Conservation (phyloP, 78 protist species). For the Speleostelium caveatum region DNA sequence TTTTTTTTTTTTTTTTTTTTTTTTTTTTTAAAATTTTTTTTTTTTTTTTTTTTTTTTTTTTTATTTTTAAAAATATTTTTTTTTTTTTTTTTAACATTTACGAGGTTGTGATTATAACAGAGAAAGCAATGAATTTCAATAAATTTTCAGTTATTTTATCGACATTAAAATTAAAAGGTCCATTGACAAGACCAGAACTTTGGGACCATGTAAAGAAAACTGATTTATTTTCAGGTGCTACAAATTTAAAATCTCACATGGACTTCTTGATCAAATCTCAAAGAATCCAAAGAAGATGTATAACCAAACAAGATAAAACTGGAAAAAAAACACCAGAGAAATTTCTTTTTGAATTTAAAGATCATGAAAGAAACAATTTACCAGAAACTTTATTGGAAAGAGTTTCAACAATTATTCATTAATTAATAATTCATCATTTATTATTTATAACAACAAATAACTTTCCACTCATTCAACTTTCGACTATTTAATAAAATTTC, state of each 20-base stretch:
- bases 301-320: background rate
- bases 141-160: slow-evolving; percentile 35
- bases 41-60: background rate
- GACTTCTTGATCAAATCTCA: background rate
- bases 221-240: background rate
- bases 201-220: slow-evolving; percentile 2
- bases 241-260: slow-evolving; percentile 8
- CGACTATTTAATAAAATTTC: no score
- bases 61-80: background rate
- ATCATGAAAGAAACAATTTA: background rate
- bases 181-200: slow-evolving; percentile 14
- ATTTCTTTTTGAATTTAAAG: background rate
- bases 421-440: slow-evolving; percentile 14
- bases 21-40: background rate
- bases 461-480: no score
- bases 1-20: background rate
- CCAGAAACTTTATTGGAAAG: background rate
- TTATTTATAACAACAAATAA: background rate
- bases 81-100: background rate
- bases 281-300: slow-evolving; percentile 2
- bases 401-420: background rate
- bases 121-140: slow-evolving; percentile 14
- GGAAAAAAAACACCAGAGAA: background rate
- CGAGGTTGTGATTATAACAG: background rate
- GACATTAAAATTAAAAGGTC: slow-evolving; percentile 29